Conservation (phyloP, 805 yeast species). For the Phaffomyces antillensis region DNA sequence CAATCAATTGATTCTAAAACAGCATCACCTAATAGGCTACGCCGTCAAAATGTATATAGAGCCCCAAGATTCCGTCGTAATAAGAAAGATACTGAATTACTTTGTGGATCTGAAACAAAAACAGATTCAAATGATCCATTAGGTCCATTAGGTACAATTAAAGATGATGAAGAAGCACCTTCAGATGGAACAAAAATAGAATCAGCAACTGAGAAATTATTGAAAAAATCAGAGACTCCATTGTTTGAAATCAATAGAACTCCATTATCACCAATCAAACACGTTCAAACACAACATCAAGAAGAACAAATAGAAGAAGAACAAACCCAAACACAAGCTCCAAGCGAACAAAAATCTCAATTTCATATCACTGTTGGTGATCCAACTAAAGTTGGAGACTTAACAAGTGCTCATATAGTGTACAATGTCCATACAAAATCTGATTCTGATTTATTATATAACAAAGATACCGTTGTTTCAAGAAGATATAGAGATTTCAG, state of each 20-base stretch:
- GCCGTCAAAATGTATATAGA: constrained; percentile 38
- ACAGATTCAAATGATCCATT: constrained; percentile 24
- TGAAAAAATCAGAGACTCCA: constrained; percentile 46
- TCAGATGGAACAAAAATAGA: constrained; percentile 20
- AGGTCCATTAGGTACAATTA: constrained; percentile 27
- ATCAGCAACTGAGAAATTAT: constrained; percentile 28
- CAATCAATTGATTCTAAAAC: constrained; percentile 2
- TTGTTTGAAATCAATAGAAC: constrained; percentile 37
- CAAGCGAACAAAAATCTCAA: constrained; percentile 14
- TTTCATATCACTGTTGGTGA: constrained; percentile 76
- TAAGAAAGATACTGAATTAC: constrained; percentile 1
- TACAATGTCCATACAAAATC: constrained; percentile 68
- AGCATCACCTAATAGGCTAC: constrained; percentile 32
- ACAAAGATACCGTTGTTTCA: constrained; percentile 51
- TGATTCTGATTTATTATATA: constrained; percentile 22
- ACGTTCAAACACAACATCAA: constrained; percentile 4
- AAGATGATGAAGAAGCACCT: constrained; percentile 20
- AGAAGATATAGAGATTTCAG: constrained; percentile 89
- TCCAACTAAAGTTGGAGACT: constrained; percentile 86
- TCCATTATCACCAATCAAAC: constrained; percentile 18
- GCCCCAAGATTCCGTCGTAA: constrained; percentile 41
- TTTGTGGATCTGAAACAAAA: not conserved
- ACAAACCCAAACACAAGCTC: not conserved
- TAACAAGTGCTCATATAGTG: constrained; percentile 82
- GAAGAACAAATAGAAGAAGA: constrained; percentile 7